Evolutionary conservation across 768 basidiomycete genomes (phyloP), one percentile per base, ranked within the genome.

Genomic region (Lentinula raphanica): DNA sequence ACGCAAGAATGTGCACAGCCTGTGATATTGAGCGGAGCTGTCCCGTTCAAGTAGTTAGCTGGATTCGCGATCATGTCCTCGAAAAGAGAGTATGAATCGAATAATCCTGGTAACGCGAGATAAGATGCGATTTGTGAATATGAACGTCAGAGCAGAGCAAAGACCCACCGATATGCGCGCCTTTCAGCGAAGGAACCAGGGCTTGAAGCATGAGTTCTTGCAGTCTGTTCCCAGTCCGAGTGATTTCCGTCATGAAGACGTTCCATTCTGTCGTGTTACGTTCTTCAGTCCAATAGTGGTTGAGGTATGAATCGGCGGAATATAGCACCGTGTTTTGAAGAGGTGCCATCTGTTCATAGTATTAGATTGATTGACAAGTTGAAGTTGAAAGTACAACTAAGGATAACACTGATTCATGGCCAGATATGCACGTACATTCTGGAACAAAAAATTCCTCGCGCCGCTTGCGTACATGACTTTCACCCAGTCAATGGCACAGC

Each of bases 61-160:
- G 86, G 86, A 56, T 78, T 66, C 25, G 70, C 67, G 61, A 76
- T 75, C 70, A 88, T 85, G 63, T 87, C 84, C 17, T 76, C 67
- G 66, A 87, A 85, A 29, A 87, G 73, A 1, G 73, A 73, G 65
- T 86, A 76, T 3, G 85, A 84, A 65, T 87, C 83, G 62, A 87
- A 87, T 0, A 83, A 66, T 0, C 79, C 86, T 49, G 9, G 48
- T 12, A 62, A 31, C 25, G 15, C 35, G 1, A 5, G 27, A 25
- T 12, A 50, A 25, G 49, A 25, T 39, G 9, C 12, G 1, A 27
- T 11, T 31, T 15, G 45, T 19, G 3, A 11, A 17, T 9, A 45
- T 21, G 9, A n/a, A 15, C 11, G 19, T 9, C 7, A 46, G 21
- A 61, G 76, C 13, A 35, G 13, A 8, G 13, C 9, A 35, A 35